phyloP scores from a whole-genome alignment of 768 basidiomycete genomes.

The Neoboletus subvelutipes region DNA sequence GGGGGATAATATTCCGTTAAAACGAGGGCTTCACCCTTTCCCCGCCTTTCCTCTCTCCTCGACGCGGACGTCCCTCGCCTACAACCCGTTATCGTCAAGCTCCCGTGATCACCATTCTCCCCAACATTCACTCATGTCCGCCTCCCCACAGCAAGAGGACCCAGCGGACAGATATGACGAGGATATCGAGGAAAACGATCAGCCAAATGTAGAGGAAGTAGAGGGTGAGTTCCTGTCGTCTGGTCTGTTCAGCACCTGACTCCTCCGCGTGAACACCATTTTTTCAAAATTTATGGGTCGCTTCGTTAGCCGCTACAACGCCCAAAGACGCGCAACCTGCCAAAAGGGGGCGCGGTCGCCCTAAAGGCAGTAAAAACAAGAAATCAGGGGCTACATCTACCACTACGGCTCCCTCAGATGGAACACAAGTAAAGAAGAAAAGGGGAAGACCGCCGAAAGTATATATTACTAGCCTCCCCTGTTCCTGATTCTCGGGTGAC shows the following conservation, averaged over 20 bases:
- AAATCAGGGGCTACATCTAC: conserved; percentile 40
- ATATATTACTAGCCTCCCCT: conserved; percentile 9
- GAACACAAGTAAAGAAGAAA: conserved; percentile 40
- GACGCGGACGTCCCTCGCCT: conserved; percentile 33
- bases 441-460: conserved; percentile 56
- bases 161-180: conserved; percentile 55
- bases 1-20: conserved; percentile 70
- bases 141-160: conserved; percentile 58
- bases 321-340: conserved; percentile 37
- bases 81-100: conserved; percentile 17
- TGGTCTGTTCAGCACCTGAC: conserved; percentile 12
- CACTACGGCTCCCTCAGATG: conserved; percentile 29
- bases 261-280: conserved; percentile 14
- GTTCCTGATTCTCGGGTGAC: conserved; percentile 27
- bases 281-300: conserved; percentile 21
- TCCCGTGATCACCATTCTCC: conserved; percentile 27
- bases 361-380: conserved; percentile 85
- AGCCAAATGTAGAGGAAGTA: conserved; percentile 34
- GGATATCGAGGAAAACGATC: conserved; percentile 55
- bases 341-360: conserved; percentile 86
- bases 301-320: conserved; percentile 39
- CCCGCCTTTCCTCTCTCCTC: conserved; percentile 56
- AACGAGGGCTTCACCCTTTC: conserved; percentile 65
- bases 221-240: conserved; percentile 29
- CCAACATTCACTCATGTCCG: conserved; percentile 50